Percentiles rank a stretch among this genome's conserved stretches.
Evolutionary conservation across 371 early-diverging fungal genomes (phyloP).

Genomic region (Saksenaea vasiformis): DNA sequence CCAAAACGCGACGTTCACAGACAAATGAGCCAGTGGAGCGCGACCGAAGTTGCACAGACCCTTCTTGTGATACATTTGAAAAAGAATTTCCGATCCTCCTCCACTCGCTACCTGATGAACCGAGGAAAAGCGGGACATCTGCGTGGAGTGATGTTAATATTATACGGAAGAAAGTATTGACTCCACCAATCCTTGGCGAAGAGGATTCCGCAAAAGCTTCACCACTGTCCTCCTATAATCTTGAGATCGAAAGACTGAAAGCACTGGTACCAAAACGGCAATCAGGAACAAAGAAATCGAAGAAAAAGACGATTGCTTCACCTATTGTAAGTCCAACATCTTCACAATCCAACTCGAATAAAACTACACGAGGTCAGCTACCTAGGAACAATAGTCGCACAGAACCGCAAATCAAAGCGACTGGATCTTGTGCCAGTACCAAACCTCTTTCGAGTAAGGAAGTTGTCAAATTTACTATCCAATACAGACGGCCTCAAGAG

Average conservation of each 20-base stretch:
- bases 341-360: neutral
- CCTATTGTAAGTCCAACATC: neutral
- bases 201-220: conserved; percentile 54
- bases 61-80: neutral
- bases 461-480: neutral
- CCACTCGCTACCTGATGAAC: neutral
- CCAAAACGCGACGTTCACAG: neutral
- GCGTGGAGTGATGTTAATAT: conserved; percentile 13
- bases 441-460: neutral
- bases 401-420: neutral
- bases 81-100: conserved; percentile 12
- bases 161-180: conserved; percentile 11
- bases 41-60: neutral
- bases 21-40: neutral
- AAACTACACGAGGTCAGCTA: neutral
- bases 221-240: conserved; percentile 44
- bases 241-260: conserved; percentile 14
- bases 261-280: conserved; percentile 12
- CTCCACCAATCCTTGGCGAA: conserved; percentile 28
- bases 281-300: neutral
- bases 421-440: neutral
- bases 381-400: neutral
- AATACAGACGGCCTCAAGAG: neutral
- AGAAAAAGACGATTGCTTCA: neutral
- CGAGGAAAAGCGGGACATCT: conserved; percentile 4